These are phyloP conservation scores for Telopea speciosissima DNA, from an alignment of 177 flowering plant species.

Conservation along the genomic window DNA sequence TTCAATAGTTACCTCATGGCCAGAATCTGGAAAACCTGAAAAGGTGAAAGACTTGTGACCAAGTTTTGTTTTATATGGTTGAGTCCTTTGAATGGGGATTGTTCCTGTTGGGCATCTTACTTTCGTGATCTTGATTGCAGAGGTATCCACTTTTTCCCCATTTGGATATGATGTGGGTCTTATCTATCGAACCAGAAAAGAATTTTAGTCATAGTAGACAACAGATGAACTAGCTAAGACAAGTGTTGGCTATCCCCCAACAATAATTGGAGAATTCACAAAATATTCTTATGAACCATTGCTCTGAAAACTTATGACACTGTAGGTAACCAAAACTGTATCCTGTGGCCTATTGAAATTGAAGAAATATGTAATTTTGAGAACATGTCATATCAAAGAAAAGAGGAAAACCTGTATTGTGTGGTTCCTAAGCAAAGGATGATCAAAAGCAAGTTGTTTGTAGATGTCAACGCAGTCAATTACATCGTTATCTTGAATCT, in stretches of 20 bases:
- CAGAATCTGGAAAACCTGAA: background rate
- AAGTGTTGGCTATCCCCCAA: no score
- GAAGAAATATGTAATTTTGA: background rate
- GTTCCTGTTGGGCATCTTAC: background rate
- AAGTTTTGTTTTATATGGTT: background rate
- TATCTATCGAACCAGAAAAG: background rate
- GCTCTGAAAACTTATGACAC: no score
- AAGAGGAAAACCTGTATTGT: background rate
- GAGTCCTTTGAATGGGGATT: background rate
- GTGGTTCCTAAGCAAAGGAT: background rate
- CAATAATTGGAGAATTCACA: no score
- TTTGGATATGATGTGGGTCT: background rate
- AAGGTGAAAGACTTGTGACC: background rate
- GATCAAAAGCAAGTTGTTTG: background rate
- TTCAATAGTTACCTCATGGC: background rate
- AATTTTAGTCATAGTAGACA: background rate
- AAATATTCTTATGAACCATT: no score
- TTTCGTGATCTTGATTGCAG: background rate
- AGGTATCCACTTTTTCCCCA: background rate
- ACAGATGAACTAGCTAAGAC: no score
- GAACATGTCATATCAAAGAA: background rate
- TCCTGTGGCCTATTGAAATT: background rate
- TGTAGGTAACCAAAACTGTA: background rate
- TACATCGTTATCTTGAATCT: slow-evolving; percentile 25
- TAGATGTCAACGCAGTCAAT: background rate